These are phyloP conservation scores for Poterioochromonas sp. DNA, from an alignment of 352 stramenopile genomes.

Conservation along the genomic window DNA sequence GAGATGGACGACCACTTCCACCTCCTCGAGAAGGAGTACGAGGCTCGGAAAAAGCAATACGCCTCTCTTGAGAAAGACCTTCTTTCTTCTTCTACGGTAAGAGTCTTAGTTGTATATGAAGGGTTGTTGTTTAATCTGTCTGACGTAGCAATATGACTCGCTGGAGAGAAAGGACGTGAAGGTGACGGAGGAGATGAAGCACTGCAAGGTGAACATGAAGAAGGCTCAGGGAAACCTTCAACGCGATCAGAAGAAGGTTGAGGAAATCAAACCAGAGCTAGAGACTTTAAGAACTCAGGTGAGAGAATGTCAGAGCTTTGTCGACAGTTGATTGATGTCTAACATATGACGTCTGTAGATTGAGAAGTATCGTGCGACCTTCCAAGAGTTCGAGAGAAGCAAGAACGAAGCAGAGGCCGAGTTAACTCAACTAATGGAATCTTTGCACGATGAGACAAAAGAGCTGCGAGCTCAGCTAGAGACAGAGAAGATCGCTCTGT, in stretches of 20 bases:
- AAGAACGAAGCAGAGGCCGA: constrained; percentile 63
- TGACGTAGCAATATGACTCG: constrained; percentile 67
- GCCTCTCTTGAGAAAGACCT: constrained; percentile 55
- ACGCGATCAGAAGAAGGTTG: constrained; percentile 79
- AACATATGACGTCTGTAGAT: background rate
- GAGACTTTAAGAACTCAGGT: constrained; percentile 53
- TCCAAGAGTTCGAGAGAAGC: constrained; percentile 30
- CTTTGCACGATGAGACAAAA: constrained; percentile 61
- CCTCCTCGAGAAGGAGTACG: constrained; percentile 54
- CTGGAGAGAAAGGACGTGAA: constrained; percentile 96
- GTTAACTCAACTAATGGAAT: constrained; percentile 65
- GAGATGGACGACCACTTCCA: constrained; percentile 54
- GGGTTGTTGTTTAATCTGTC: constrained; percentile 1
- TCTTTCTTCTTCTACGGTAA: background rate
- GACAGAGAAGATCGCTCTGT: constrained; percentile 51
- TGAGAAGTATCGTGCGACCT: background rate
- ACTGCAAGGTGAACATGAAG: constrained; percentile 77
- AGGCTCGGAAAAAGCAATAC: constrained; percentile 62
- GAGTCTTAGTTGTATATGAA: background rate
- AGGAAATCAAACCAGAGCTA: constrained; percentile 62
- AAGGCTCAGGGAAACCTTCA: constrained; percentile 76
- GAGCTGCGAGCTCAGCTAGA: constrained; percentile 65
- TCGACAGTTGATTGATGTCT: too few relatives aligned
- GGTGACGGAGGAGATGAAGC: constrained; percentile 91
- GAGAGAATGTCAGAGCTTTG: too few relatives aligned